Evolutionary conservation across 75 land plant species (phyloP), one percentile per base, ranked within the genome.

Genomic region (Pinus albicaulis): DNA sequence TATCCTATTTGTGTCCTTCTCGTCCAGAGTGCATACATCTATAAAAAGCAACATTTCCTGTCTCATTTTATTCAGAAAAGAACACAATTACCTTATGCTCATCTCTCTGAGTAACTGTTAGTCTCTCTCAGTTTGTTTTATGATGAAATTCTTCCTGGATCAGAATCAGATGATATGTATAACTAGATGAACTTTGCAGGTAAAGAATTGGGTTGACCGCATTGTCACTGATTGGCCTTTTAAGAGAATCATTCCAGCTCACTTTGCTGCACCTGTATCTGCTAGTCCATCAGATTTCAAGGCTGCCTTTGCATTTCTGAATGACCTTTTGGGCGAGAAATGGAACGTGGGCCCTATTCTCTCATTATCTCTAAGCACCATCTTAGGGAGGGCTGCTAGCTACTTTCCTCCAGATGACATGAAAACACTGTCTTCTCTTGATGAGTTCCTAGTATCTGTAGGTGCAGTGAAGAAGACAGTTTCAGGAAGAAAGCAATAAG

Each of bases 371-470:
- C 83, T 97, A 58, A 72, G 93, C 22, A 83, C 85, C 14, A 56
- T 97, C 64, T 83, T 92, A 89, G 91, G 94, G 19, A 94, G 83
- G 78, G 98, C 98, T 16, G 91, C 92, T 41, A 91, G 95, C 57
- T 91, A 93, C 75, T 97, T 94, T 76, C 98, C 98, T 12, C 92
- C 95, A 1, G 99, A 95, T 83, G 99, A 97, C 72, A 97, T 97
- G 99, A 91, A 91, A 77, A 97, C 99, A 5, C 80, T 96, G 44
- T 97, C 98, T 25, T 97, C 99, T 24, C 91, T 97, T 52, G 99
- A 97, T 59, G 77, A 91, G 72, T 91, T 97, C 60, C 77, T 97
- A 69, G 99, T 97, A 59, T 88, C 95, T 14, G 90, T 92, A 22
- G 98, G 99, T 71, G 98, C 87, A 52, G 99, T 97, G 36, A 95